These are phyloP conservation scores for Quercus tomentella DNA, from an alignment of 331 rosid genomes.

Conservation along the genomic window DNA sequence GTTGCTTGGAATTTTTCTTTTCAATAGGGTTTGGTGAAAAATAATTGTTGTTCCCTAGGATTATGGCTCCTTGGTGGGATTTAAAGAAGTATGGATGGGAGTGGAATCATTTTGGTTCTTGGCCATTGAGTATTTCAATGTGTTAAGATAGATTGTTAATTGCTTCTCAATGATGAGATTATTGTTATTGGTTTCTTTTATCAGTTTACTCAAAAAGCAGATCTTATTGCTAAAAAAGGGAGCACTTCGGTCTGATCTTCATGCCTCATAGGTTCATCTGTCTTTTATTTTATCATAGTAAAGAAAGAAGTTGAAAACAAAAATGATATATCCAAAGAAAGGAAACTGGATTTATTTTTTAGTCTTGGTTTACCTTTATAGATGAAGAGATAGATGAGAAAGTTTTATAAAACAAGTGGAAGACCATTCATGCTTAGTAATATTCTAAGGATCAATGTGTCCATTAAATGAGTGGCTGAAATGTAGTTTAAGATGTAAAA, in stretches of 20 bases:
- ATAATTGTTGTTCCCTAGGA: too few relatives aligned
- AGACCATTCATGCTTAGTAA: background rate
- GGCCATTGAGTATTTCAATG: too few relatives aligned
- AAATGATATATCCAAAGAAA: background rate
- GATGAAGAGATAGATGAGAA: background rate
- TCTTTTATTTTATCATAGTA: background rate
- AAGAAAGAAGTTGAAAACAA: background rate
- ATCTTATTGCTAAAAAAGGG: too few relatives aligned
- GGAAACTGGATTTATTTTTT: background rate
- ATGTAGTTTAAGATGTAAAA: background rate
- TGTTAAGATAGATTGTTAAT: background rate
- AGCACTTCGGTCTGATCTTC: background rate
- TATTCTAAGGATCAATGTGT: background rate
- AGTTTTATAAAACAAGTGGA: background rate
- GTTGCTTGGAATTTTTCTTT: too few relatives aligned
- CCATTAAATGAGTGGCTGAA: background rate
- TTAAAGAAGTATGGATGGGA: background rate
- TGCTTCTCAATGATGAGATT: background rate
- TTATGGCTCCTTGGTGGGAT: too few relatives aligned
- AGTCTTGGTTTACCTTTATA: background rate
- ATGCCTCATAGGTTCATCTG: background rate
- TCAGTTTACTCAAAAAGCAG: background rate
- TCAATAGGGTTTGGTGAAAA: too few relatives aligned
- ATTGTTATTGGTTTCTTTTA: background rate
- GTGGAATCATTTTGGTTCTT: background rate